These are phyloP conservation scores for Pseudogymnoascus sp. DNA, from an alignment of 2,329 filamentous ascomycete genomes.

Conservation along the genomic window DNA sequence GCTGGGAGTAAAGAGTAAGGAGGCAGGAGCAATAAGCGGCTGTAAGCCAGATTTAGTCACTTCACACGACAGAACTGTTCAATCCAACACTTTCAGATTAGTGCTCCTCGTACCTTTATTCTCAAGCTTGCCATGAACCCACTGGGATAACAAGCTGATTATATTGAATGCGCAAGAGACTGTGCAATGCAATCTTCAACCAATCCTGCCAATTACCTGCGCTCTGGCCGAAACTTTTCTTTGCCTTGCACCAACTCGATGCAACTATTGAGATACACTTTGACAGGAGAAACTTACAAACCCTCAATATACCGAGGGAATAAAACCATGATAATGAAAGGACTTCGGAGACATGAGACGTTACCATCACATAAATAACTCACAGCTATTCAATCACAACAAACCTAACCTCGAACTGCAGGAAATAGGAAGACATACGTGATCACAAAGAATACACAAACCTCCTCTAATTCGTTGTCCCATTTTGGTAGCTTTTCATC, in stretches of 20 bases:
- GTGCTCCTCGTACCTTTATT: background rate
- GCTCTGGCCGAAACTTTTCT: background rate
- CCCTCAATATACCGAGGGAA: too few species aligned
- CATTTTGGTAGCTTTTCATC: conserved; percentile 8
- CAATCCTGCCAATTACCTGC: background rate
- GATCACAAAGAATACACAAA: background rate
- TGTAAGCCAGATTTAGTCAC: background rate
- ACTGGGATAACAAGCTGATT: background rate
- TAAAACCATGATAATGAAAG: background rate
- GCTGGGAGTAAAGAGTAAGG: background rate
- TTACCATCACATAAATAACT: background rate
- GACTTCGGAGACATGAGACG: background rate
- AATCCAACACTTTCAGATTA: background rate
- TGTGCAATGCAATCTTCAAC: background rate
- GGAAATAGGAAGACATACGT: background rate
- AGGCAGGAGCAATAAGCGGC: background rate
- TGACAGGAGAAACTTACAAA: background rate
- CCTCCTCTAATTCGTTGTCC: conserved; percentile 5
- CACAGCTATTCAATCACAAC: background rate
- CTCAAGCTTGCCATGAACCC: background rate
- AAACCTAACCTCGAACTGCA: background rate
- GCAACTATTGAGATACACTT: background rate
- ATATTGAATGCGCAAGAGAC: background rate
- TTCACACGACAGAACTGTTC: background rate
- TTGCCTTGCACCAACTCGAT: background rate